Evolutionary conservation across 2,329 filamentous ascomycete species (phyloP), one percentile per base, ranked within the genome.

Genomic region (Xylaria sp.): DNA sequence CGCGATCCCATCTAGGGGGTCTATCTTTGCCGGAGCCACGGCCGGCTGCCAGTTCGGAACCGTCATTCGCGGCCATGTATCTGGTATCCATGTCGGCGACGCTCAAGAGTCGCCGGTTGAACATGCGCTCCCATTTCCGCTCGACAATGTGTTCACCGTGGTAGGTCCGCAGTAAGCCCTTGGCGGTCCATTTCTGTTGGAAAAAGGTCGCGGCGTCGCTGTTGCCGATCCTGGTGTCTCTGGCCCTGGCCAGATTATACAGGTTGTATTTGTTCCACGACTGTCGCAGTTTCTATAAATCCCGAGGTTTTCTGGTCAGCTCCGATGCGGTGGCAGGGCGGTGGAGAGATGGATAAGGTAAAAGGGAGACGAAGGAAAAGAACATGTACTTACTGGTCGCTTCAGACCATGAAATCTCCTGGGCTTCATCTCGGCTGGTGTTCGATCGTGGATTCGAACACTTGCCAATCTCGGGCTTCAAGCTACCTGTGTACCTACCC

Each of bases 251-350:
- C 68, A 99, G 80, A 80, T 97, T 97, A 87, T 92, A 99, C 67
- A 99, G 84, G 76, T 96, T 97, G 84, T 92, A 93, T 82, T 97
- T 96, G 83, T 92, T 96, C 95, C 94, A 97, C 82, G 93, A 92
- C 83, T 95, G 92, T 73, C 94, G 90, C 78, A 97, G 77, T 91
- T 92, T 96, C 94, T 98, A 75, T 57, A 64, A 25, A 50, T 45
- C 14, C 42, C 37, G n/a, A 19, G 21, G 28, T 38, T 38, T 55
- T 19, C 1, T 21, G 17, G 58, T 64, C 45, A 65, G 65, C 40
- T 50, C 50, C 50, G 42, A 37, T n/a, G 8, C 46, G 45, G 42
- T 40, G 19, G 28, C 9, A 17, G 25, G 46, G 14, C 28, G 21
- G 17, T 46, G 31, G 38, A 45, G 47, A 45, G 57, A 52, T 55